Evolutionary conservation across 1,139 yeast species (phyloP), one percentile per base, ranked within the genome.

Genomic region (Lodderomyces theae): DNA sequence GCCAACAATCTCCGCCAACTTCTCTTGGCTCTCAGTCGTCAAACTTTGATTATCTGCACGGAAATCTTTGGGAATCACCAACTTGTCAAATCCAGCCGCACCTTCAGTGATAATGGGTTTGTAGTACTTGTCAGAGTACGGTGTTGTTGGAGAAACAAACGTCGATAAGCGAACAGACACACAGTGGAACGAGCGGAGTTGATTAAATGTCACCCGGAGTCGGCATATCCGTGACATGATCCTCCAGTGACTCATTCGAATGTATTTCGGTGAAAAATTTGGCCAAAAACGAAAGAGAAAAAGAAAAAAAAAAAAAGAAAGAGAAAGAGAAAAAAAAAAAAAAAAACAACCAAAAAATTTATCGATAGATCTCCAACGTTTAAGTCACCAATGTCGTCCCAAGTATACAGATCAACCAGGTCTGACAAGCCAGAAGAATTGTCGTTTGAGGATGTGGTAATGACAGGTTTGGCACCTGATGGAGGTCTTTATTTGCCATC

Each of bases 401-500:
- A 79, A 64, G 63, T 69, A 39, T 92, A 92, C 63, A 83, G 95
- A 66, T 90, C 97, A 18, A 88, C 98, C 11, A 82, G 97, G 60
- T 80, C 94, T 6, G 57, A 80, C 18, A 61, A 60, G 10, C 62
- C 63, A 24, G 78, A 80, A 51, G 64, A 76, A 11, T 74, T 82
- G 43, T 75, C 92, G 3, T 92, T 92, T 54, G 98, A 92, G 64
- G 95, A 86, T 46, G 96, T 90, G 7, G 90, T 92, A 40, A 86
- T 92, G 65, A 86, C 86, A 48, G 98, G 98, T 35, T 75, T 92
- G 55, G 98, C 97, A 40, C 80, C 86, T 40, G 98, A 94, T 61
- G 98, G 98, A 52, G 98, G 98, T 33, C 77, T 92, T 38, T 92
- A 87, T 61, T 75, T 94, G 44, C 99, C 98, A 39, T 78, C 94